Evolutionary conservation across 2,329 filamentous ascomycete genomes (phyloP), one percentile per base, ranked within the genome.

Genomic region (Thermoascus crustaceus): DNA sequence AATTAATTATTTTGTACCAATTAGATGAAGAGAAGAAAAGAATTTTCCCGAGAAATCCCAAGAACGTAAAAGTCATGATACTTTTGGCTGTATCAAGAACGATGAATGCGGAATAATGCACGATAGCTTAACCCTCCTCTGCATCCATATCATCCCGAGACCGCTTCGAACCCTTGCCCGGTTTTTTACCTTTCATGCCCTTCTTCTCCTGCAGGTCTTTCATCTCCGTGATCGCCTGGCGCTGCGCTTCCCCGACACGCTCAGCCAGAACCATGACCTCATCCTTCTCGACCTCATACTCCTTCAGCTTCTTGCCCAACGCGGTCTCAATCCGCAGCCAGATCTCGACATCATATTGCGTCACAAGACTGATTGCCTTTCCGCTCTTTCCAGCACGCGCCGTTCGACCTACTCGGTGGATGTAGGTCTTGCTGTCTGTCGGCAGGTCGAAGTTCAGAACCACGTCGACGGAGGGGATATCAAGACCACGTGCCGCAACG

Each of bases 381-480:
- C 88, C 88, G 1, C 80, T 80, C 57, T 88, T 88, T 19, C 87
- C 87, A 0, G 87, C 87, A 60, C 87, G 77, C 0, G 87, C 87
- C 1, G 87, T 94, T 47, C 87, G 81, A 13, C 87, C 87, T 1
- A 94, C 86, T 34, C 87, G 75, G 60, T 94, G 87, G 20, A 94
- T 82, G 50, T 94, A 94, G 0, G 87, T 94, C 63, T 94, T 93
- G 49, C 77, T 84, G 60, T 94, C 85, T 13, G 78, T 75, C 0
- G 87, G 85, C 2, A 94, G 64, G 52, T 94, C 87, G 46, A 80
- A 84, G 63, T 94, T 94, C 46, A 94, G 60, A 2, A 95, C 85
- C 0, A 89, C 66, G 46, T 94, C 86, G 8, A 95, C 87, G n/a
- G 78, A 82, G 8, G 87, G 87, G 30, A 95, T 94, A 67, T 95